Base-by-base conservation (phyloP, 805 yeast genomes). In the Scheffersomyces coipomensis region DNA sequence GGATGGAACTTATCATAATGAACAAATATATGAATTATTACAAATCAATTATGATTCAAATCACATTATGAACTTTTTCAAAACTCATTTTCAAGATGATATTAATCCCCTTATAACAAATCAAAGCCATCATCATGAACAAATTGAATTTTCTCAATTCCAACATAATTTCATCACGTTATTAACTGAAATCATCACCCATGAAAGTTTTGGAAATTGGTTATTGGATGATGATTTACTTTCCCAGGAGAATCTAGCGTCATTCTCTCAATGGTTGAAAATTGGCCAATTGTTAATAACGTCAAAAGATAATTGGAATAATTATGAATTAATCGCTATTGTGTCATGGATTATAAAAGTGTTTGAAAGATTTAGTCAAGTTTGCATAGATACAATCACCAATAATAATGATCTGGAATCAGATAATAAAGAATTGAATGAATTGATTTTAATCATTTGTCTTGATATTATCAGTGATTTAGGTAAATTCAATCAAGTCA, bases 381-480 rank as follows among this genome's bases (percentile, higher is more conserved):
- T 33, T 18, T 46, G 64, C 0, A 34, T 37, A 10, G 33, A 23
- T 13, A 43, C 40, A 10, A 42, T 42, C n/a, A 18, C 34, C 18
- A 18, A 38, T 11, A 39, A 32, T 29, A 38, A 51, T 26, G 43
- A 44, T 1, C 38, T 46, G 13, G 50, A 43, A 25, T 15, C 18
- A 1, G 22, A 40, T 11, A 11, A 37, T 7, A 35, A 35, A 6
- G 43, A 38, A 9, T 9, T 29, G 2, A 29, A 46, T 13, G 58
- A 60, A 36, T 22, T 43, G 5, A 44, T 39, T 8, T 18, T 53
- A 8, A 45, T 63, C 12, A 49, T 62, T 3, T 40, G 56, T 1
- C 49, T 75, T 8, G 80, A 77, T 44, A 60, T 71, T 19, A 45
- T 76, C 4, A 52, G 75, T 4, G 70, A 69, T 35, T 45, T 76